phyloP scores from a whole-genome alignment of 2,329 filamentous ascomycete genomes.

The Tolypocladium endophyticum region DNA sequence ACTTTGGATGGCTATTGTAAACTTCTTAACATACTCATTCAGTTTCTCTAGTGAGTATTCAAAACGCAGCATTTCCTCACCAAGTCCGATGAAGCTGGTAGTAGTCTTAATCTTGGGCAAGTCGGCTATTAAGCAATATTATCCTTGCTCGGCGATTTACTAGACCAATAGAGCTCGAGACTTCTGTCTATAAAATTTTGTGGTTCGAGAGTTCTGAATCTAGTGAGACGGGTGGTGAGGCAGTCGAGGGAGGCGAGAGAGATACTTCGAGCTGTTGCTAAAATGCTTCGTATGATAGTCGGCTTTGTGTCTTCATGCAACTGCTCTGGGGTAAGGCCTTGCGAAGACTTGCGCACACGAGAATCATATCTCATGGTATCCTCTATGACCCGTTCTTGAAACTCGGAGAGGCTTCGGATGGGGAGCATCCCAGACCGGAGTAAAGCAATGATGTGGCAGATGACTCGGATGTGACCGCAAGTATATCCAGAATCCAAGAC shows the following conservation, averaged over 20 bases:
- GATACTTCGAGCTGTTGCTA: neutral
- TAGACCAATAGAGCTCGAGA: too few species aligned
- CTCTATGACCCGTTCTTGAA: neutral
- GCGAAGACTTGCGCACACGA: neutral
- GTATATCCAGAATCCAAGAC: neutral
- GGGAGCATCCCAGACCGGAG: neutral
- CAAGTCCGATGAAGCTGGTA: too few species aligned
- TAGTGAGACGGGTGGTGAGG: neutral
- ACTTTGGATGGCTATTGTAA: too few species aligned
- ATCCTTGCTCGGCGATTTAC: too few species aligned
- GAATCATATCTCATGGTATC: neutral
- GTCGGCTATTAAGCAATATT: too few species aligned
- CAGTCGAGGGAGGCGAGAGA: neutral
- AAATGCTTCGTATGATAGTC: neutral
- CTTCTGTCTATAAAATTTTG: neutral
- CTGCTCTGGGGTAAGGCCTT: neutral
- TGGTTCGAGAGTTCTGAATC: neutral
- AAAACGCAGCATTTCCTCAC: too few species aligned
- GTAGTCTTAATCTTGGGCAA: too few species aligned
- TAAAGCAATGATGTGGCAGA: neutral
- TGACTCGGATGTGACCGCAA: neutral
- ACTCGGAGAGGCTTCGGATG: neutral
- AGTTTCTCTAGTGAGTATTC: too few species aligned
- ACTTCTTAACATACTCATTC: too few species aligned
- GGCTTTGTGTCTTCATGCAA: neutral